These are phyloP conservation scores for Backusella luteola DNA, from an alignment of 192 early-diverging fungal species.

Conservation along the genomic window DNA sequence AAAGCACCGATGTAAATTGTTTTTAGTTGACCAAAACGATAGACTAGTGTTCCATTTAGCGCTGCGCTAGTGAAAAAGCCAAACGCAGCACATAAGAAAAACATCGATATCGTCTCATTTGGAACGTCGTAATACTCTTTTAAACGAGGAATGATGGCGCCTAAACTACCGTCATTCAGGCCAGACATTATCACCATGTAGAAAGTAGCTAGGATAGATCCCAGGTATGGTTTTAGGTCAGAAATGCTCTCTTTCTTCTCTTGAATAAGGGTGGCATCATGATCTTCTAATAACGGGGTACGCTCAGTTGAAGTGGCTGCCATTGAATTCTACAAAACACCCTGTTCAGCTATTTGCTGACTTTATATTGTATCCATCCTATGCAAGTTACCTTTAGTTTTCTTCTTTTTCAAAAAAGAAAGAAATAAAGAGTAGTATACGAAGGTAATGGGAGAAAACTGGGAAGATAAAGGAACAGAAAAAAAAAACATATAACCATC, in stretches of 20 bases:
- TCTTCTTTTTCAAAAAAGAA: not conserved
- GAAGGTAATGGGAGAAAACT: not conserved
- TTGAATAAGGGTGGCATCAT: not conserved
- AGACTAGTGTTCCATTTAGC: conserved; percentile 25
- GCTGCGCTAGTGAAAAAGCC: conserved; percentile 27
- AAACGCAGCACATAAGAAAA: conserved; percentile 22
- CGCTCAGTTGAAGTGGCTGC: not conserved
- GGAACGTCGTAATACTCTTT: conserved; percentile 26
- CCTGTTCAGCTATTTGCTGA: not conserved
- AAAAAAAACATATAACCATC: not conserved
- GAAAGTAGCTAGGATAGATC: not conserved
- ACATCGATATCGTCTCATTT: conserved; percentile 22
- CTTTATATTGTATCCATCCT: not conserved
- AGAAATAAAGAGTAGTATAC: not conserved
- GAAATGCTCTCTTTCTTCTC: not conserved
- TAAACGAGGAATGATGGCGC: conserved; percentile 28
- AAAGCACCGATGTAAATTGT: conserved; percentile 18
- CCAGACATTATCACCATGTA: conserved; percentile 19
- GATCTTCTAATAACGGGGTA: not conserved
- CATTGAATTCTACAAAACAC: not conserved
- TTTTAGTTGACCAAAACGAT: conserved; percentile 12
- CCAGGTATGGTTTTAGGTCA: not conserved
- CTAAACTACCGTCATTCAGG: conserved; percentile 33
- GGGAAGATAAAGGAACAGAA: not conserved
- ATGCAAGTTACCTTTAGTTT: not conserved